A percentile compares a stretch with the other conserved stretches of the same genome.
Evolutionary conservation across 768 basidiomycete genomes (phyloP).

Genomic region (Mycena crocata): DNA sequence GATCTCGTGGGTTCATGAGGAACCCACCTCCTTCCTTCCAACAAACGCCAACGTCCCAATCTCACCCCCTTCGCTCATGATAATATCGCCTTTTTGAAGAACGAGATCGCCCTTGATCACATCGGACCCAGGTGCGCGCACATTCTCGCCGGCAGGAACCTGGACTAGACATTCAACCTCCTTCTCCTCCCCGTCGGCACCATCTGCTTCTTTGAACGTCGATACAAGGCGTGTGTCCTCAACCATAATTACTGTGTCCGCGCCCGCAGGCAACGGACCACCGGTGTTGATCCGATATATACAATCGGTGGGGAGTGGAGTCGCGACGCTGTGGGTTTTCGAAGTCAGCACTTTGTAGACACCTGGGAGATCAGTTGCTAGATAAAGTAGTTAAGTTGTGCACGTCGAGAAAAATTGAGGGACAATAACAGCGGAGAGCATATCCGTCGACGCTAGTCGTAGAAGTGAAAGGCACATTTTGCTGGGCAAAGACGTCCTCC

Average conservation of each 20-base stretch:
- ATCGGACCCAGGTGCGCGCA: conserved; percentile 81
- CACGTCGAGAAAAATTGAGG: not conserved
- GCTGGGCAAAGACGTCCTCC: conserved; percentile 75
- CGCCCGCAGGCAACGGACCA: conserved; percentile 78
- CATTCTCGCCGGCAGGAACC: conserved; percentile 75
- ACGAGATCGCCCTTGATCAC: conserved; percentile 75
- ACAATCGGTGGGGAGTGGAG: conserved; percentile 59
- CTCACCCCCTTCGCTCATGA: conserved; percentile 81
- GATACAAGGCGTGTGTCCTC: conserved; percentile 88
- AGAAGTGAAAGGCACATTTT: conserved; percentile 69
- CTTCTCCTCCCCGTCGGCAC: conserved; percentile 70
- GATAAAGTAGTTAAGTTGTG: not conserved
- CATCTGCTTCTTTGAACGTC: conserved; percentile 51
- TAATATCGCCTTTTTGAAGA: conserved; percentile 67
- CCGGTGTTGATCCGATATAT: conserved; percentile 91
- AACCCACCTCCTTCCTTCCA: conserved; percentile 72
- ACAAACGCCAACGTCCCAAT: conserved; percentile 86
- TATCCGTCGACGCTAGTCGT: conserved; percentile 94
- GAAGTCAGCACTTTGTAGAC: conserved; percentile 76
- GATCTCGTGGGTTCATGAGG: not conserved
- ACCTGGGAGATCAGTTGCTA: conserved; percentile 75
- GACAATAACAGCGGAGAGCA: conserved; percentile 74
- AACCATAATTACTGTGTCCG: conserved; percentile 91
- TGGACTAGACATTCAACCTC: conserved; percentile 76
- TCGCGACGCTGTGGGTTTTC: conserved; percentile 58